A percentile compares a stretch with the other conserved stretches of the same genome.
Conservation (phyloP, 148 eudicot species). For the Amaranthus cruentus region DNA sequence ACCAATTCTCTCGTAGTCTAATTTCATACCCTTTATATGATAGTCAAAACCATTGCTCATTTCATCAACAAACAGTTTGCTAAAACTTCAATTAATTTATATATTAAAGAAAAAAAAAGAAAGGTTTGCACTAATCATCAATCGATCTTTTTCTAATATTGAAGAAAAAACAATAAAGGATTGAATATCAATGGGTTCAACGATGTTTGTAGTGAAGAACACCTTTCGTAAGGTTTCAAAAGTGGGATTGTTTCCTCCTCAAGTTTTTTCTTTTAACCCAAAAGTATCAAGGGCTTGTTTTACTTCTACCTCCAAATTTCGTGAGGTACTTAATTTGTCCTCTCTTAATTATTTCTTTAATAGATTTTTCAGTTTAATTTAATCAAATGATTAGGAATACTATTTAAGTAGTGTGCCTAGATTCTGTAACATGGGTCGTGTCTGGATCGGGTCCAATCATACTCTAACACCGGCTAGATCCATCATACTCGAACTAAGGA, state of each 20-base stretch:
- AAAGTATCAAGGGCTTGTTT: slow-evolving; percentile 55
- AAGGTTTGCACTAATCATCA: too few species aligned
- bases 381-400: too few species aligned
- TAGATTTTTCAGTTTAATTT: too few species aligned
- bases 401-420: too few species aligned
- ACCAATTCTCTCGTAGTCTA: slow-evolving; percentile 19
- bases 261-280: slow-evolving; percentile 22
- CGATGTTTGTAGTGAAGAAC: slow-evolving; percentile 36
- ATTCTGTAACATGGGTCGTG: too few species aligned
- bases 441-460: too few species aligned
- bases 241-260: slow-evolving; percentile 24
- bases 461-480: too few species aligned
- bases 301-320: slow-evolving; percentile 41
- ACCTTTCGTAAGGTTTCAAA: slow-evolving; percentile 40
- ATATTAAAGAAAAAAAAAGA: too few species aligned
- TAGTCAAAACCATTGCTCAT: neutral
- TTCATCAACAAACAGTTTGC: neutral
- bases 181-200: slow-evolving; percentile 31
- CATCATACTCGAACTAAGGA: too few species aligned
- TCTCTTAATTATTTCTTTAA: too few species aligned
- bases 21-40: neutral
- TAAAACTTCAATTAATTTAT: neutral
- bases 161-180: too few species aligned
- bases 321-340: slow-evolving; percentile 25
- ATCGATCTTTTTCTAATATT: too few species aligned